Evolutionary conservation across 495 filamentous ascomycete species (phyloP), one percentile per base, ranked within the genome.

Genomic region (Bacidia gigantensis): DNA sequence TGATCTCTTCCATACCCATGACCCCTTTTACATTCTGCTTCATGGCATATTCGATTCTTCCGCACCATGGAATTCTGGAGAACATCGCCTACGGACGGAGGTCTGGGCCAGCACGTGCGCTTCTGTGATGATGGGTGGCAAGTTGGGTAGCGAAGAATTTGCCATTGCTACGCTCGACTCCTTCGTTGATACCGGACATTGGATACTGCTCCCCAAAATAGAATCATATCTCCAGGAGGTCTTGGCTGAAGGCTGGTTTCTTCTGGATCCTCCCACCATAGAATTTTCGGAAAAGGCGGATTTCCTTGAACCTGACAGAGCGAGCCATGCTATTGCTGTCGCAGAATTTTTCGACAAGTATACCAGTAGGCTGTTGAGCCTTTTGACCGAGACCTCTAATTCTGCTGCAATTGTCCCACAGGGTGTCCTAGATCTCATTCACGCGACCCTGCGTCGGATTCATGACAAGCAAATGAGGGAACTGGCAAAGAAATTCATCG

Each of bases 171-270:
- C 86, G 14, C 76, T 97, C 32, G 87, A 90, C 66, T 78, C 84
- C 50, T 97, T 87, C 84, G 78, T 88, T 49, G 76, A 79, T 32
- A 84, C 87, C 71, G 80, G 85, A 62, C 83, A 87, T 62, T 97
- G 92, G 92, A 83, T 84, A 52, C 84, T 86, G 51, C 86, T 81
- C 55, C 79, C 81, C 56, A 89, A 86, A 58, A 82, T 98, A 72
- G 89, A 95, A 69, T 81, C 86, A 60, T 95, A 88, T 61, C 77
- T 98, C 3, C 90, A 93, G 86, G 82, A 87, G 62, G 83, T 90
- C 53, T 76, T 98, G 18, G 86, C 95, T 67, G 85, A 89, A 61
- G 92, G 92, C 53, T 81, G 86, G 23, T 96, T 95, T 62, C 69
- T 98, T 50, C 72, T 95, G 64, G 87, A 95, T 56, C 74, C 76